Evolutionary conservation across 169 alveolate genomes (phyloP).

Genomic region (Babesia gibsoni): DNA sequence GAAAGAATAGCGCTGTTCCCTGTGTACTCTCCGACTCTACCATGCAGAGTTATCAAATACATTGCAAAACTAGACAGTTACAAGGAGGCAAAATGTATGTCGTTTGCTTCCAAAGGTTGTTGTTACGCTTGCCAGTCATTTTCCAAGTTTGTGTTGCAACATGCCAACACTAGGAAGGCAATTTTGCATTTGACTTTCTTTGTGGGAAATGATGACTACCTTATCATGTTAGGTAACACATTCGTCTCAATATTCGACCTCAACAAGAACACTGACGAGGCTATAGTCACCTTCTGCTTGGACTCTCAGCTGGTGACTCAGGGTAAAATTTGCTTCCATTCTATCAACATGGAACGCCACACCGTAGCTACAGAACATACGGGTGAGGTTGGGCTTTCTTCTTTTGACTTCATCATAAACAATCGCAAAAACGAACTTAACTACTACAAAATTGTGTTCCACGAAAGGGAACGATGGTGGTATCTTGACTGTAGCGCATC

Average conservation of each 20-base stretch:
- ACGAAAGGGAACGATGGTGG: constrained; percentile 28
- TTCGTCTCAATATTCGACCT: constrained; percentile 6
- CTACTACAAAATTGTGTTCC: constrained; percentile 24
- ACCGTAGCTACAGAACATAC: neutral
- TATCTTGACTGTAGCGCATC: constrained; percentile 19
- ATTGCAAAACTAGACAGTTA: neutral
- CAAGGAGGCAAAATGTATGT: neutral
- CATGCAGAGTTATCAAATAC: neutral
- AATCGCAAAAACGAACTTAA: constrained; percentile 7
- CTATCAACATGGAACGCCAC: constrained; percentile 3
- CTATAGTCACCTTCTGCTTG: constrained; percentile 11
- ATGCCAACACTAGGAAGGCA: neutral
- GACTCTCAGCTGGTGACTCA: neutral
- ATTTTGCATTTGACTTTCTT: neutral
- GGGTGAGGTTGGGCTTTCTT: neutral
- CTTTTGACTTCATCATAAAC: constrained; percentile 31
- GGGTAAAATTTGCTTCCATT: neutral
- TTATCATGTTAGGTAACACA: constrained; percentile 8
- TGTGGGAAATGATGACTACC: constrained; percentile 14
- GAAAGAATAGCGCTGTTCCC: constrained; percentile 20
- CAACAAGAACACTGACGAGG: neutral
- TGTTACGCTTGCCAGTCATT: neutral
- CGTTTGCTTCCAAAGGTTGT: neutral
- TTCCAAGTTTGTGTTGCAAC: neutral
- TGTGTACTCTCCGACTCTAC: constrained; percentile 8